These are phyloP conservation scores for Termitomyces sp. DNA, from an alignment of 768 basidiomycete genomes.

Conservation along the genomic window DNA sequence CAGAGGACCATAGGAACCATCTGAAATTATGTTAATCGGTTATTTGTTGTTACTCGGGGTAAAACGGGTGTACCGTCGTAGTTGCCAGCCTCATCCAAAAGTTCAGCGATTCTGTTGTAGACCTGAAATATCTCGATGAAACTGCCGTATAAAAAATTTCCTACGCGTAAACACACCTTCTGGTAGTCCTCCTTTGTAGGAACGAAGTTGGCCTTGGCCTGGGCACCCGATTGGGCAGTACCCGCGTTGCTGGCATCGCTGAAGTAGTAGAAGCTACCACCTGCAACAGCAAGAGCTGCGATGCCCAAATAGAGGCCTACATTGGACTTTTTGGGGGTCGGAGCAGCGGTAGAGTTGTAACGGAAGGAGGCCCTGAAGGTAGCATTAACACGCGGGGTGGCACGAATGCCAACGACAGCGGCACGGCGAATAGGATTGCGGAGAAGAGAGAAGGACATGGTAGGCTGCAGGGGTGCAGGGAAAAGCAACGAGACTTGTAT, in stretches of 20 bases:
- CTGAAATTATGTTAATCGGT: slow-evolving; percentile 30
- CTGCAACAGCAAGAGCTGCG: slow-evolving; percentile 54
- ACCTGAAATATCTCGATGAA: slow-evolving; percentile 43
- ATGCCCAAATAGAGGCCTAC: slow-evolving; percentile 56
- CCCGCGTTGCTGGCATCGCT: slow-evolving; percentile 47
- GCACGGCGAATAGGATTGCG: slow-evolving; percentile 48
- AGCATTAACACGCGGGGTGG: slow-evolving; percentile 17
- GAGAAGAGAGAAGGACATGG: slow-evolving; percentile 57
- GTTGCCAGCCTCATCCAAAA: slow-evolving; percentile 69
- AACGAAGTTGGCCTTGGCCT: slow-evolving; percentile 63
- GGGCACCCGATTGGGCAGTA: slow-evolving; percentile 59
- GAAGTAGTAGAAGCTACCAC: slow-evolving; percentile 64
- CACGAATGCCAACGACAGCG: slow-evolving; percentile 28
- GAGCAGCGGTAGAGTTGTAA: slow-evolving; percentile 53
- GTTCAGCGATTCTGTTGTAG: slow-evolving; percentile 83
- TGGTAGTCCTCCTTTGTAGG: slow-evolving; percentile 86
- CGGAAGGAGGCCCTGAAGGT: slow-evolving; percentile 45
- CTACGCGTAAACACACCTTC: slow-evolving; percentile 47
- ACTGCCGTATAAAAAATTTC: background rate
- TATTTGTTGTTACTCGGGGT: slow-evolving; percentile 7
- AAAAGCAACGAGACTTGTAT: slow-evolving; percentile 1
- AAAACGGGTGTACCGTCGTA: slow-evolving; percentile 70
- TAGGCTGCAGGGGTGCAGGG: slow-evolving; percentile 13
- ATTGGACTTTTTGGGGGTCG: slow-evolving; percentile 45
- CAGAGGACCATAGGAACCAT: slow-evolving; percentile 87